Conservation (phyloP, 495 filamentous ascomycete genomes). For the Jackrogersella minutella region DNA sequence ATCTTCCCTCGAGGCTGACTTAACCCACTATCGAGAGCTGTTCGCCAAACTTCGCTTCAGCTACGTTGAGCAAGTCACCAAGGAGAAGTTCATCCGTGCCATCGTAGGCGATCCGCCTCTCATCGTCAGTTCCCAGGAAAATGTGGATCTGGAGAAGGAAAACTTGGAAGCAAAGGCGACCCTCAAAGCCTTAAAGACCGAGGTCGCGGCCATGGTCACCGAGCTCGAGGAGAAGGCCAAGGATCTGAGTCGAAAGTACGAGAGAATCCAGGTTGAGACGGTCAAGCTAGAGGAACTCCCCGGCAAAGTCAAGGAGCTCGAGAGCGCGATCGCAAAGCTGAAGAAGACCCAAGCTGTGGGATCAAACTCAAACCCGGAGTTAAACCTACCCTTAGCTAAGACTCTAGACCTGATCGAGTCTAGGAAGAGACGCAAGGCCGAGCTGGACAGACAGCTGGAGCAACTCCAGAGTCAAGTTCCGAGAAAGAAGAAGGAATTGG, state of each 20-base stretch:
- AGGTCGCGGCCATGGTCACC: constrained; percentile 74
- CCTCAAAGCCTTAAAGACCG: constrained; percentile 79
- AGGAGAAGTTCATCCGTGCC: constrained; percentile 79
- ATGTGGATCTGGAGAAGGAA: constrained; percentile 76
- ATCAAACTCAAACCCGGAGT: constrained; percentile 46
- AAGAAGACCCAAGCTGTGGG: constrained; percentile 47
- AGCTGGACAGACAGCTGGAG: constrained; percentile 73
- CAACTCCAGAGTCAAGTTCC: constrained; percentile 70
- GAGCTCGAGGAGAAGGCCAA: constrained; percentile 74
- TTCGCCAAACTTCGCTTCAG: constrained; percentile 97
- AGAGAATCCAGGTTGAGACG: constrained; percentile 69
- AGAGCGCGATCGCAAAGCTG: constrained; percentile 65
- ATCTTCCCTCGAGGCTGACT: constrained; percentile 79
- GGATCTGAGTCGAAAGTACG: constrained; percentile 65
- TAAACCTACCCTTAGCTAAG: constrained; percentile 66
- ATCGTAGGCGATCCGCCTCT: constrained; percentile 87
- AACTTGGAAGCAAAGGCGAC: constrained; percentile 75
- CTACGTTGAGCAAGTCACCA: constrained; percentile 83
- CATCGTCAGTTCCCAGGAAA: constrained; percentile 82
- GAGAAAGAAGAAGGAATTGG: constrained; percentile 75
- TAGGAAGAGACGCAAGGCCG: constrained; percentile 66
- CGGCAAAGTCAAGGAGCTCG: constrained; percentile 66
- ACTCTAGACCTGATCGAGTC: constrained; percentile 66
- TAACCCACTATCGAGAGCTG: constrained; percentile 91
- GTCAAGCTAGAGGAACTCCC: constrained; percentile 68